phyloP scores from a whole-genome alignment of 306 rosid species.

The Dryas drummondii region DNA sequence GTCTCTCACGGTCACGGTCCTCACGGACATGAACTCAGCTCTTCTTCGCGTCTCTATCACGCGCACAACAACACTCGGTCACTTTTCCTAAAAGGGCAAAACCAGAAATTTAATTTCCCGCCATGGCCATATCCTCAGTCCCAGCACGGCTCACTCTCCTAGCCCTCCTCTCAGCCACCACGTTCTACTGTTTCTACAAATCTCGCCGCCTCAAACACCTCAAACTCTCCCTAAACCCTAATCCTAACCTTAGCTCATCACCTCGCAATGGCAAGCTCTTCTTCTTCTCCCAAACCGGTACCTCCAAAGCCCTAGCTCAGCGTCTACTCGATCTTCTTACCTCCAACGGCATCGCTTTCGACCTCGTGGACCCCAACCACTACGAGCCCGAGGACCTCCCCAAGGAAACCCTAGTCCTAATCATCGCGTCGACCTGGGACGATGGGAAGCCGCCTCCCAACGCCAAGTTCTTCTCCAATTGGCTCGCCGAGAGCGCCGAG shows the following conservation, averaged over 20 bases:
- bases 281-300: constrained; percentile 77
- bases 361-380: constrained; percentile 49
- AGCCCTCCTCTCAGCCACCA: constrained; percentile 83
- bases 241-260: constrained; percentile 12
- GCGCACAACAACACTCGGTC: background rate
- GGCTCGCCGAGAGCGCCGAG: constrained; percentile 81
- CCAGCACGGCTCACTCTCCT: constrained; percentile 70
- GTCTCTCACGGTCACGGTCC: background rate
- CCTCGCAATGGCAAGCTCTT: constrained; percentile 48
- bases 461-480: constrained; percentile 61
- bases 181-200: constrained; percentile 75
- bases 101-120: constrained; percentile 10
- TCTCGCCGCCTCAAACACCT: constrained; percentile 68
- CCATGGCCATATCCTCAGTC: constrained; percentile 62
- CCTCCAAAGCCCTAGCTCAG: constrained; percentile 70
- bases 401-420: constrained; percentile 57
- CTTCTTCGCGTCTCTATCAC: constrained; percentile 3
- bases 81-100: background rate
- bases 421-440: constrained; percentile 92
- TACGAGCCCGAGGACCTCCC: constrained; percentile 92
- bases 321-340: constrained; percentile 62
- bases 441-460: constrained; percentile 64
- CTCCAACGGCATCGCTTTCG: constrained; percentile 50
- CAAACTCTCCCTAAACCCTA: constrained; percentile 41
- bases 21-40: constrained; percentile 7